A percentile compares a stretch with the other conserved stretches of the same genome.
Evolutionary conservation across 805 yeast species (phyloP).

Genomic region (Brettanomyces naardenensis): DNA sequence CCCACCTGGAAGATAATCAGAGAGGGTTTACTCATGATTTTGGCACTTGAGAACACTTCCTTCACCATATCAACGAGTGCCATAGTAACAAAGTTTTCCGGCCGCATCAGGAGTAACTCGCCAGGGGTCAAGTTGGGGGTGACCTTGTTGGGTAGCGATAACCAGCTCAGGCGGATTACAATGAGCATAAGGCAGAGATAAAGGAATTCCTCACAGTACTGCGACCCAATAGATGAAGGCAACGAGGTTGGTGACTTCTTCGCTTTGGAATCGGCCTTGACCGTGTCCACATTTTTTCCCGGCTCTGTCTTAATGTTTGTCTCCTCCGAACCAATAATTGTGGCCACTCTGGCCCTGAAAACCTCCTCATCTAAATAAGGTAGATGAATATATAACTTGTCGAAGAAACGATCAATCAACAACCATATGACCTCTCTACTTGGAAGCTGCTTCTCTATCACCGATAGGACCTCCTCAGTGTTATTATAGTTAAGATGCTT

Average conservation of each 20-base stretch:
- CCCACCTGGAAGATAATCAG: conserved; percentile 53
- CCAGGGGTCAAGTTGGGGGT: conserved; percentile 23
- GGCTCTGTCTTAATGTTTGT: conserved; percentile 23
- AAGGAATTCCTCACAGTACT: conserved; percentile 36
- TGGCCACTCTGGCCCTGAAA: conserved; percentile 34
- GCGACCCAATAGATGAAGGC: conserved; percentile 25
- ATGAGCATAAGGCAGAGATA: conserved; percentile 44
- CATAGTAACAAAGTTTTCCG: conserved; percentile 34
- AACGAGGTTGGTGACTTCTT: conserved; percentile 11
- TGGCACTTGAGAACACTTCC: conserved; percentile 34
- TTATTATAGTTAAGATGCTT: conserved; percentile 32
- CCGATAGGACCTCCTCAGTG: conserved; percentile 29
- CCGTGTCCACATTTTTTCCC: conserved; percentile 3
- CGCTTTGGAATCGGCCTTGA: neutral
- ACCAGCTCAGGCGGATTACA: conserved; percentile 46
- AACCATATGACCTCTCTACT: conserved; percentile 46
- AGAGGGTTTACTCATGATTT: conserved; percentile 35
- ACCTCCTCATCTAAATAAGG: conserved; percentile 59
- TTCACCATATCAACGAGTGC: conserved; percentile 37
- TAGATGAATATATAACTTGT: conserved; percentile 50
- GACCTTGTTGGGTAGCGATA: conserved; percentile 39
- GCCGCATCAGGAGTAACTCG: conserved; percentile 27
- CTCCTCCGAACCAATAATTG: conserved; percentile 38
- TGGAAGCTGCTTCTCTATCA: conserved; percentile 44
- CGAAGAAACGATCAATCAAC: conserved; percentile 51